Evolutionary conservation across 1,139 yeast species (phyloP).

Genomic region (Kazachstania sp.): DNA sequence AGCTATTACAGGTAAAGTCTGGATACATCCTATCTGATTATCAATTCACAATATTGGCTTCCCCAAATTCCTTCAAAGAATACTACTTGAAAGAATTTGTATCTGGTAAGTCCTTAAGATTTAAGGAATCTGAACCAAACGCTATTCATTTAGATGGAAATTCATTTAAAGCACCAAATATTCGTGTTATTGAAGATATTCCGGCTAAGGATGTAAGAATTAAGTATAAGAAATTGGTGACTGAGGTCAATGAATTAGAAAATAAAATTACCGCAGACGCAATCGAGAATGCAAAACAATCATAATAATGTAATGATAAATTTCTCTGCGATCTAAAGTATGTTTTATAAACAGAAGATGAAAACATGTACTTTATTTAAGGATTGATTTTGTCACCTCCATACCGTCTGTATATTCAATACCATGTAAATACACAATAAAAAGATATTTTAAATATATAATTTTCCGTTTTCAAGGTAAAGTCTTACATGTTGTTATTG

Average conservation of each 20-base stretch:
- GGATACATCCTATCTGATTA: constrained; percentile 64
- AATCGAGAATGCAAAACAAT: constrained; percentile 30
- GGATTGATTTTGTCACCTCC: background rate
- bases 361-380: too few species aligned
- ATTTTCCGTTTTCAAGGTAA: background rate
- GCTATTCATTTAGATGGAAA: constrained; percentile 55
- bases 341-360: too few species aligned
- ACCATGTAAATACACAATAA: constrained; percentile 5
- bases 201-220: constrained; percentile 35
- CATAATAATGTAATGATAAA: background rate
- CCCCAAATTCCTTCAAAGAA: constrained; percentile 39
- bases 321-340: too few species aligned
- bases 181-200: constrained; percentile 38
- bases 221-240: constrained; percentile 32
- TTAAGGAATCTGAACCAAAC: constrained; percentile 65
- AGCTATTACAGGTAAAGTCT: constrained; percentile 48
- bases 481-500: background rate
- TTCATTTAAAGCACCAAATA: constrained; percentile 42
- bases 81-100: constrained; percentile 41
- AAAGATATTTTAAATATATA: background rate
- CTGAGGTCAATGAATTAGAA: constrained; percentile 32
- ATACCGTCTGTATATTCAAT: background rate
- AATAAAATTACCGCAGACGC: constrained; percentile 32
- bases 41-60: constrained; percentile 43
- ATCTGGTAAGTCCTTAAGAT: constrained; percentile 35